Evolutionary conservation across 345 rosid genomes (phyloP).

Genomic region (Corymbia maculata): DNA sequence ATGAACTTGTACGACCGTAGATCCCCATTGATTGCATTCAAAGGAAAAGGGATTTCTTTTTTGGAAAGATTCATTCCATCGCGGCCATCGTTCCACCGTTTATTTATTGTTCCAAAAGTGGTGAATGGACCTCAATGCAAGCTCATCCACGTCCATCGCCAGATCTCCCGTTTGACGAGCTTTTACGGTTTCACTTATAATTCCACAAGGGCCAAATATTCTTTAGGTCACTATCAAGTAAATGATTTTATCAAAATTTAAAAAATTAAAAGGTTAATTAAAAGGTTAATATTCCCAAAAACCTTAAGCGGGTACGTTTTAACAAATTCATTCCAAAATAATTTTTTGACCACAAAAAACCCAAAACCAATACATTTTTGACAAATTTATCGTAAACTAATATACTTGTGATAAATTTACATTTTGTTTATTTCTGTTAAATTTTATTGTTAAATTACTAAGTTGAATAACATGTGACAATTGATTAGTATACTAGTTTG

Average conservation of each 20-base stretch:
- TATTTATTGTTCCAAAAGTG: not conserved
- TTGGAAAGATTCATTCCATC: not conserved
- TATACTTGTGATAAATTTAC: no score
- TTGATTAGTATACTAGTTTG: no score
- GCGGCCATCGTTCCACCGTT: not conserved
- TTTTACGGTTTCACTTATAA: not conserved
- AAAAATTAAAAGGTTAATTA: not conserved
- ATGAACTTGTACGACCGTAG: not conserved
- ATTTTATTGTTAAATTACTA: no score
- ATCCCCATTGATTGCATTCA: not conserved
- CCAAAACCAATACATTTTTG: no score
- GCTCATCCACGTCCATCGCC: not conserved
- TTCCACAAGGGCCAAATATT: not conserved
- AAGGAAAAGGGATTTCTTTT: not conserved
- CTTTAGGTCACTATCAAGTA: not conserved
- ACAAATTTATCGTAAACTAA: no score
- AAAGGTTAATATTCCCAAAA: no score
- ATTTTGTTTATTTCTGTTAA: no score
- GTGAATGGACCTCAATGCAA: not conserved
- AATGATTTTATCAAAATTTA: not conserved
- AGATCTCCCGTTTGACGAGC: not conserved
- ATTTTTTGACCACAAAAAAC: no score
- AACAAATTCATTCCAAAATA: no score
- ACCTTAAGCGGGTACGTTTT: no score
- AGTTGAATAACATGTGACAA: no score